Evolutionary conservation across 495 filamentous ascomycete species (phyloP).

Genomic region (Tuber calosporum): DNA sequence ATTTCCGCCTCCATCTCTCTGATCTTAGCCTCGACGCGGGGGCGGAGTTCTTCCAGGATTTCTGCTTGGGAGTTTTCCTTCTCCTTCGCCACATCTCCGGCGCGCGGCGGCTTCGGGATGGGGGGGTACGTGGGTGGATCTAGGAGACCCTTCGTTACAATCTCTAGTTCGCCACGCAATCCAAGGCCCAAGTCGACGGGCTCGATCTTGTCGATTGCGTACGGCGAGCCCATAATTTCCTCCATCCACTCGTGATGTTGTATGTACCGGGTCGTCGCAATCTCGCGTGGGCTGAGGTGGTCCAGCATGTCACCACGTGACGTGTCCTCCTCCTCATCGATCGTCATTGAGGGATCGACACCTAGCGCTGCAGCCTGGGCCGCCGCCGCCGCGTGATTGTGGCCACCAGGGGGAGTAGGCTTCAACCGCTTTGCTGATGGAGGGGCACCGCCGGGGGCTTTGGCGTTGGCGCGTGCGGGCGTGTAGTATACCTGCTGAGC

Average conservation of each 20-base stretch:
- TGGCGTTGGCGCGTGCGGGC: slow-evolving; percentile 15
- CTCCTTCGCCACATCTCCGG: slow-evolving; percentile 45
- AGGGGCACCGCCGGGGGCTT: slow-evolving; percentile 19
- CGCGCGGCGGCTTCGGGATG: slow-evolving; percentile 44
- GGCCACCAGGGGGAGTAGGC: slow-evolving; percentile 19
- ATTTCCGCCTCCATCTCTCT: slow-evolving; percentile 67
- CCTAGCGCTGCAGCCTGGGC: slow-evolving; percentile 26
- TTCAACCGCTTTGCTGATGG: slow-evolving; percentile 36
- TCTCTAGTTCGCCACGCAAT: slow-evolving; percentile 73
- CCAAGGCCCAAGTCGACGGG: slow-evolving; percentile 82
- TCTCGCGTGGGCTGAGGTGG: slow-evolving; percentile 74
- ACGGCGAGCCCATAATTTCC: slow-evolving; percentile 85
- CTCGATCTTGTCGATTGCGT: slow-evolving; percentile 71
- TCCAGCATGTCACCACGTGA: slow-evolving; percentile 81
- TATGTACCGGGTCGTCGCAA: slow-evolving; percentile 73
- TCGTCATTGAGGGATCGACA: slow-evolving; percentile 49
- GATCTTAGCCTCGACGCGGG: slow-evolving; percentile 60
- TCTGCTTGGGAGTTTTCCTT: slow-evolving; percentile 57
- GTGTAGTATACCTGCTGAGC: slow-evolving; percentile 34
- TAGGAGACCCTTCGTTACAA: slow-evolving; percentile 70
- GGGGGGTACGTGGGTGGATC: slow-evolving; percentile 55
- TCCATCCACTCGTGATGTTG: slow-evolving; percentile 99
- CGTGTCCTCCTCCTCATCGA: slow-evolving; percentile 85
- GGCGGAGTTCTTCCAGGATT: slow-evolving; percentile 62
- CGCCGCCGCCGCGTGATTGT: slow-evolving; percentile 10